A percentile compares a stretch with the other conserved stretches of the same genome.
Evolutionary conservation across 1,284 basidiomycete genomes (phyloP).

Genomic region (Mrakiaceae sp.): DNA sequence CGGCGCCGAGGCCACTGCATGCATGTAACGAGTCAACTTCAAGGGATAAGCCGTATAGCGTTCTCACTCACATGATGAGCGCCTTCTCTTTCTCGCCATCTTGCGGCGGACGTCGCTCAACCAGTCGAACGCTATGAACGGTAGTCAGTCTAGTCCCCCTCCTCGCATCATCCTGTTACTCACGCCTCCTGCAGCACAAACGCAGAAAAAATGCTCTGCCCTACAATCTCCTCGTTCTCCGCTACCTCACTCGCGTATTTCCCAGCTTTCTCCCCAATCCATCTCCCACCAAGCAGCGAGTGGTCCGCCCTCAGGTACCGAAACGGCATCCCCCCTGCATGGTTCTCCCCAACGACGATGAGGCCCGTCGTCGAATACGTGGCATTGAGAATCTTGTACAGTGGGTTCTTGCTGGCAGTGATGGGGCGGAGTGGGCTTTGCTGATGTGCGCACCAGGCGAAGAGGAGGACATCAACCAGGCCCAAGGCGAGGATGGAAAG

Average conservation of each 20-base stretch:
- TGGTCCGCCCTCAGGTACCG: conserved; percentile 78
- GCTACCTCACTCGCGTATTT: conserved; percentile 4
- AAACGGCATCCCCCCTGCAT: conserved; percentile 27
- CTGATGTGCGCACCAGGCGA: no score
- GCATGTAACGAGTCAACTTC: no score
- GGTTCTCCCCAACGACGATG: no score
- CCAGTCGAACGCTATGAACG: conserved; percentile 43
- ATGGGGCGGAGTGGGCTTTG: no score
- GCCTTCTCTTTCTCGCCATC: conserved; percentile 41
- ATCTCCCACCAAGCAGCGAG: conserved; percentile 76
- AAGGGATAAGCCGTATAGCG: no score
- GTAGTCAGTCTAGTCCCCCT: background rate
- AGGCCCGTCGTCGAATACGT: no score
- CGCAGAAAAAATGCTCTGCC: conserved; percentile 58
- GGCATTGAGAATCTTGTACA: no score
- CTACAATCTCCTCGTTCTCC: conserved; percentile 36
- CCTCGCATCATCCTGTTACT: background rate
- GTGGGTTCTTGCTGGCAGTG: no score
- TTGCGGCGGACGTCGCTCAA: conserved; percentile 39
- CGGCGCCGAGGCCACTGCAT: conserved; percentile 68
- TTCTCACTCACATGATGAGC: conserved; percentile 52
- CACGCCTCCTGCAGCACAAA: conserved; percentile 73
- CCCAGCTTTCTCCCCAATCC: conserved; percentile 51
- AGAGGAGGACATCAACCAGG: no score
- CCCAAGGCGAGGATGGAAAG: no score